Conservation (phyloP, 2,329 filamentous ascomycete genomes). For the Cladosporium cucumerinum region DNA sequence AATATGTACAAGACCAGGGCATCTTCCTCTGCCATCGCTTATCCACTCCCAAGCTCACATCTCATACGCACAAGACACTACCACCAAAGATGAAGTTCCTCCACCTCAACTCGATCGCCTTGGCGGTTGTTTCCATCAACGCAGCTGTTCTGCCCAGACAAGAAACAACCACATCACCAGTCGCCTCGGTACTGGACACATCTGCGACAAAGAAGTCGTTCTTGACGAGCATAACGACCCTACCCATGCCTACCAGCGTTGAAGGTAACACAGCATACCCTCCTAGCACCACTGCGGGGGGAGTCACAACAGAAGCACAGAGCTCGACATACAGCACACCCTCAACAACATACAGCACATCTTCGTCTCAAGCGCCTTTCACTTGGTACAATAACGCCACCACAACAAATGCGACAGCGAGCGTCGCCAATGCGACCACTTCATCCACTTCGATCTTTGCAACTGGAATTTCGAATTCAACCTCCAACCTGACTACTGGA, state of each 20-base stretch:
- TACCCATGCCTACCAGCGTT: conserved; percentile 11
- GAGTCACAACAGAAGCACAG: not conserved
- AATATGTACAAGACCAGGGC: conserved; percentile 12
- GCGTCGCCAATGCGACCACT: not conserved
- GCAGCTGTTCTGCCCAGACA: conserved; percentile 14
- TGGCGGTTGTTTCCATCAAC: not conserved
- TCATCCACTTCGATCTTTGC: not conserved
- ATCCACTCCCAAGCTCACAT: conserved; percentile 7
- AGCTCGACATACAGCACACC: conserved; percentile 1
- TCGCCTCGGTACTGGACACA: conserved; percentile 3
- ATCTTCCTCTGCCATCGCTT: conserved; percentile 3
- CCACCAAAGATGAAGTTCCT: conserved; percentile 5
- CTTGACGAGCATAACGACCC: conserved; percentile 9
- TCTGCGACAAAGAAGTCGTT: conserved; percentile 8
- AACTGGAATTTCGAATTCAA: not conserved
- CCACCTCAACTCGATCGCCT: conserved; percentile 8
- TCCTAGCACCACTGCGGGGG: conserved; percentile 1
- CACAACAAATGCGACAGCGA: not conserved
- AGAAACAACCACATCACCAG: conserved; percentile 7
- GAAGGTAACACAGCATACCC: conserved; percentile 15
- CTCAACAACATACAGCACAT: not conserved
- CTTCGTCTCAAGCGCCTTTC: not conserved
- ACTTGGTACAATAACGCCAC: not conserved
- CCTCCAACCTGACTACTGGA: not conserved
- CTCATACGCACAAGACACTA: not conserved